Base-by-base conservation (phyloP, 2,329 filamentous ascomycete genomes). In the Macrophomina tecta region DNA sequence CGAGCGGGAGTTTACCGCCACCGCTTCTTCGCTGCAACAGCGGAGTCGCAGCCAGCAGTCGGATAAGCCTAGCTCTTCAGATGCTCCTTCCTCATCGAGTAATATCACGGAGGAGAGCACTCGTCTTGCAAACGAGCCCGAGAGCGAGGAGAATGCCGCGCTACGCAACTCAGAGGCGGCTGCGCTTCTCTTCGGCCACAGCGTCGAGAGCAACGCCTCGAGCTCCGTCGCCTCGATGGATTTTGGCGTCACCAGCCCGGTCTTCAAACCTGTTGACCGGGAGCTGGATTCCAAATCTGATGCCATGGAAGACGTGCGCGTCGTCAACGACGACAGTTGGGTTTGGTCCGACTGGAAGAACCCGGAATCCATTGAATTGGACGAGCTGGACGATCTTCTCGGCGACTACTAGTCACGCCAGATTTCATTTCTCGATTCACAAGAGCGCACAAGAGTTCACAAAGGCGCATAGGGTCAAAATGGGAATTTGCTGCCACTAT, bases 1-100 rank as follows among this genome's bases (percentile, higher is more conserved):
- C 73, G 94, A 98, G 83, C 92, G 91, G 75, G 95, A 98, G 79
- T 99, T 99, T 76, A 97, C 94, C 6, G 92, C 97, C 80, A 98
- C 94, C 1, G 95, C 95, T 16, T 92, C 93, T 71, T 92, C 90
- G 58, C 87, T 98, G 72, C 92, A 87, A 68, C 83, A 85, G 80
- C 85, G 83, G 70, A 82, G 78, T 69, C 80, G 73, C 76, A 84
- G 78, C 68, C 76, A 74, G 70, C 80, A 74, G 74, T 69, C 73
- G 62, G 32, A 51, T 6, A 75, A 67, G 38, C 12, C 74, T 18
- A 80, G 82, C 62, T 78, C 78, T 65, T 73, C 76, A 45, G 79
- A 78, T 66, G 72, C 77, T 55, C 75, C 73, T 70, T 77, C 76
- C 42, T 79, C 75, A 52, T 69, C 16, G 70, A 72, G 48, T 69